Evolutionary conservation across 2,329 filamentous ascomycete genomes (phyloP).

Genomic region (Amesomyces nigricolor): DNA sequence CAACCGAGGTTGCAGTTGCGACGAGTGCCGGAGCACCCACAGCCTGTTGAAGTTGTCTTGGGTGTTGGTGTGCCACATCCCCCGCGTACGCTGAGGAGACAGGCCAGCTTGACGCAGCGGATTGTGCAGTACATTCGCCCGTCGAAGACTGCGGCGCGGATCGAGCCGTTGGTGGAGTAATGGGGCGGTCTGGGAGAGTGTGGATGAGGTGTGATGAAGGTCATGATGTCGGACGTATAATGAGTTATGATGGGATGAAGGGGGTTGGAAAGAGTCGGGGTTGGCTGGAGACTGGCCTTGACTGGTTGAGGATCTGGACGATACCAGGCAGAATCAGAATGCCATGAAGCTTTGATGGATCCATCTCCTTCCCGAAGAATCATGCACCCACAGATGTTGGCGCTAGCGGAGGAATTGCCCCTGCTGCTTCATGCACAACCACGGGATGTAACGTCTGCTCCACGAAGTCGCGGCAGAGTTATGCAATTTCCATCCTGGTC

Average conservation of each 20-base stretch:
- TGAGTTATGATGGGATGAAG: neutral
- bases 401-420: no score
- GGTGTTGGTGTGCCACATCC: constrained; percentile 7
- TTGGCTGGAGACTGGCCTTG: neutral
- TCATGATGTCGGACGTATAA: neutral
- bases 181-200: neutral
- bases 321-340: no score
- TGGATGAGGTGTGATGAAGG: neutral
- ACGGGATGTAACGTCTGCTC: no score
- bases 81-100: constrained; percentile 20
- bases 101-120: constrained; percentile 36
- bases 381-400: no score
- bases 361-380: no score
- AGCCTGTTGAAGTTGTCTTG: neutral
- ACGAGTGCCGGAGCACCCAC: neutral
- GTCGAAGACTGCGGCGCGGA: neutral
- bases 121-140: constrained; percentile 43
- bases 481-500: no score
- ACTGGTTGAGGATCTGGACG: no score
- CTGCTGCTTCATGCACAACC: no score
- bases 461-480: no score
- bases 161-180: constrained; percentile 10
- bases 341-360: no score
- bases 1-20: neutral
- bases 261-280: neutral